Conservation (phyloP, 768 basidiomycete genomes). For the Russula vinacea region DNA sequence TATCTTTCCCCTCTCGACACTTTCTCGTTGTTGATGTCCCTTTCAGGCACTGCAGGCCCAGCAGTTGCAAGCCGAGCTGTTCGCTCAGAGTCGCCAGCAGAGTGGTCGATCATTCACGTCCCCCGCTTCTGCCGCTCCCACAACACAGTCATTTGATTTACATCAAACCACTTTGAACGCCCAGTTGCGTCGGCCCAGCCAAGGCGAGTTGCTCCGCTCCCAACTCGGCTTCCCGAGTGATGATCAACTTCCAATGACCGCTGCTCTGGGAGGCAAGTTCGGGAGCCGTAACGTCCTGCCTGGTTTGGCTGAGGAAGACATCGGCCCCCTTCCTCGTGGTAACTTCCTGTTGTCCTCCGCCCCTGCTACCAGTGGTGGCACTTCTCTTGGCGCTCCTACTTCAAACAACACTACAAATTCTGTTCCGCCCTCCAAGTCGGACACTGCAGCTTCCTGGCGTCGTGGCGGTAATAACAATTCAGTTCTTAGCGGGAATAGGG, state of each 20-base stretch:
- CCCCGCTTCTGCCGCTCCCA: constrained; percentile 74
- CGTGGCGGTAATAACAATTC: constrained; percentile 69
- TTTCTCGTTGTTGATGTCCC: constrained; percentile 22
- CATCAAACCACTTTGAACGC: constrained; percentile 52
- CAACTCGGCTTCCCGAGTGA: constrained; percentile 53
- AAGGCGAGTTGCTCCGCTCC: constrained; percentile 62
- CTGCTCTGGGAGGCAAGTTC: constrained; percentile 71
- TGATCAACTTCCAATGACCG: constrained; percentile 77
- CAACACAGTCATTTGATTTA: constrained; percentile 60
- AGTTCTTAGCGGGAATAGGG: constrained; percentile 62
- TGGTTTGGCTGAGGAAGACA: constrained; percentile 44
- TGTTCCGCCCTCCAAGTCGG: constrained; percentile 70
- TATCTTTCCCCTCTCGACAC: constrained; percentile 13
- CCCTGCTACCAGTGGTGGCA: constrained; percentile 70
- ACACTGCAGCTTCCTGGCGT: constrained; percentile 76
- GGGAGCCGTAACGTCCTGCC: constrained; percentile 55
- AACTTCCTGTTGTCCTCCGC: constrained; percentile 45
- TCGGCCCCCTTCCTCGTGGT: constrained; percentile 27
- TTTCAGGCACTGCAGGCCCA: constrained; percentile 66
- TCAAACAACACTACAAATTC: constrained; percentile 40
- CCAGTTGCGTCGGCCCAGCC: constrained; percentile 64
- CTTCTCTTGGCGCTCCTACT: constrained; percentile 55
- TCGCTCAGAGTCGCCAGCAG: constrained; percentile 61
- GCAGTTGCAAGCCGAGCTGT: constrained; percentile 70
- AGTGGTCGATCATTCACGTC: constrained; percentile 49